Conservation (phyloP, 495 filamentous ascomycete species). For the Aspergillus baeticus region DNA sequence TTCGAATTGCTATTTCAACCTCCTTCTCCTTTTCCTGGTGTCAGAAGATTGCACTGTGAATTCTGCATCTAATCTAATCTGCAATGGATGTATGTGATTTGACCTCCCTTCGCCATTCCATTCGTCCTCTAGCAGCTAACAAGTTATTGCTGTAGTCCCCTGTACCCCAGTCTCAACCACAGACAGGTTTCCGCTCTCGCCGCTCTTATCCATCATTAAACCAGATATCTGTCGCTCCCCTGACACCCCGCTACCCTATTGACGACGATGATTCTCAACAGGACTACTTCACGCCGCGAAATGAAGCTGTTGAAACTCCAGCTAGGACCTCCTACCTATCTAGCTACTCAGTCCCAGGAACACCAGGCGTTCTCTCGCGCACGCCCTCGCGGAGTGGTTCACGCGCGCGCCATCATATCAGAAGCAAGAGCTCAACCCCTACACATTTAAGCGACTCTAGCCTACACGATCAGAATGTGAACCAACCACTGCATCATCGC, state of each 20-base stretch:
- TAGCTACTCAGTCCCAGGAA: slow-evolving; percentile 44
- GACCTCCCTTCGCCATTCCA: not conserved
- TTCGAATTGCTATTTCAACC: slow-evolving; percentile 5
- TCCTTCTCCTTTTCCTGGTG: not conserved
- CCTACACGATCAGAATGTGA: slow-evolving; percentile 26
- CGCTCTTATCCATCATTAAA: slow-evolving; percentile 49
- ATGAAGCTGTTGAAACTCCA: slow-evolving; percentile 18
- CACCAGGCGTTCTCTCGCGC: slow-evolving; percentile 48
- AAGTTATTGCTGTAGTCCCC: slow-evolving; percentile 14
- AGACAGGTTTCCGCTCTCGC: slow-evolving; percentile 36
- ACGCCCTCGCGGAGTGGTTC: slow-evolving; percentile 42
- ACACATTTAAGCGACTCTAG: slow-evolving; percentile 36
- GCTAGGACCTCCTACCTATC: slow-evolving; percentile 40
- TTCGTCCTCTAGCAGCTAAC: slow-evolving; percentile 13
- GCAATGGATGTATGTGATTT: slow-evolving; percentile 13
- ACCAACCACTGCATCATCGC: slow-evolving; percentile 27
- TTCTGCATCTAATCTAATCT: not conserved
- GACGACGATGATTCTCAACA: slow-evolving; percentile 43
- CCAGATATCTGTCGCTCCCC: slow-evolving; percentile 58
- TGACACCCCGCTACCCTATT: slow-evolving; percentile 64
- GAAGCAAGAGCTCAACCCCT: slow-evolving; percentile 40
- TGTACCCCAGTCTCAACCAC: slow-evolving; percentile 8
- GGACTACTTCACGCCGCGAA: slow-evolving; percentile 35
- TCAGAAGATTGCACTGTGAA: not conserved
- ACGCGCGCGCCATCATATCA: slow-evolving; percentile 34